Conservation (phyloP, 345 rosid species). For the Citrus glauca region DNA sequence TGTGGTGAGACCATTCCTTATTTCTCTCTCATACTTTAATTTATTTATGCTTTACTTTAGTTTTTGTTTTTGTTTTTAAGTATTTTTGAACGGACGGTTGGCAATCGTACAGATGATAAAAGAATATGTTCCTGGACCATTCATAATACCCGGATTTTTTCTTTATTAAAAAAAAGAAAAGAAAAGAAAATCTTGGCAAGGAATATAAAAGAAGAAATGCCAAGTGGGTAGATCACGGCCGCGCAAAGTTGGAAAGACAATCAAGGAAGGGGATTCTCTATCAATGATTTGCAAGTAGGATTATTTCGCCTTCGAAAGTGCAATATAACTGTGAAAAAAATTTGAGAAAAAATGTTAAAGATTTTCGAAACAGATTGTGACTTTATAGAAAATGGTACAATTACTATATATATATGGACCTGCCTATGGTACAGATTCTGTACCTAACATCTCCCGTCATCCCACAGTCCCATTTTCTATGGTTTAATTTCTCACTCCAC, state of each 20-base stretch:
- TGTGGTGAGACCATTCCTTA: neutral
- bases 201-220: neutral
- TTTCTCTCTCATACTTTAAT: neutral
- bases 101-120: conserved; percentile 12
- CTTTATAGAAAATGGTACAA: no score
- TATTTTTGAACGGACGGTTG: conserved; percentile 5
- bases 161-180: no score
- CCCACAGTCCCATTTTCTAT: no score
- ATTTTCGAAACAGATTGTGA: no score
- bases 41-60: neutral
- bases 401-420: no score
- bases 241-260: neutral
- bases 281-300: neutral
- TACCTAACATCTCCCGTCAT: no score
- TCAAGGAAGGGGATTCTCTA: conserved; percentile 8
- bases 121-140: conserved; percentile 16
- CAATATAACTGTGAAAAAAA: neutral
- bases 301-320: neutral
- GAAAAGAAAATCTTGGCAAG: no score
- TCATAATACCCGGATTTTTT: neutral
- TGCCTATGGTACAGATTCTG: no score
- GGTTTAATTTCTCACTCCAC: no score
- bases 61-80: neutral
- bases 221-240: conserved; percentile 15
- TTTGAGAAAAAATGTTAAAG: no score